Base-by-base conservation (phyloP, 345 rosid species). In the Citrus sp. region DNA sequence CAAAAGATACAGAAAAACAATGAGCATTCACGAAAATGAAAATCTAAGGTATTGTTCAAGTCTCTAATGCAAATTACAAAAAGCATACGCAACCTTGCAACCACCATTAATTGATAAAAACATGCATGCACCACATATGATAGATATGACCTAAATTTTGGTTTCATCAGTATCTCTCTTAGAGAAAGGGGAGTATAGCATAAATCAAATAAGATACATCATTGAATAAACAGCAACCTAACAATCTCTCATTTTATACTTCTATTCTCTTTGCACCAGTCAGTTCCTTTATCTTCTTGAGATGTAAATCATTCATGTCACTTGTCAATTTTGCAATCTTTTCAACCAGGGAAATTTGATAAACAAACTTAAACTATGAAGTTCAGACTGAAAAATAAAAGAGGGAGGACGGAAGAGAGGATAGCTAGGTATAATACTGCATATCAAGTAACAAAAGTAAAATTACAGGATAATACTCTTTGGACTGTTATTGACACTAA, bases 131-230 rank as follows among this genome's bases (percentile, higher is more conserved):
- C 24, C 16, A 72, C 40, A 32, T 27, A 73, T 4, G 38, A 60
- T 73, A 73, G n/a, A 9, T 24, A 73, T 25, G 56, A 73, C 55
- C 55, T 38, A 24, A 38, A 75, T 14, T 74, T 42, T 75, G 70
- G 67, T 28, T 74, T 28, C 58, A 22, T 18, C 34, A 62, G 51
- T 46, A 40, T 6, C 40, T 38, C 25, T 18, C 27, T 42, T 42
- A 4, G 13, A 18, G 42, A 61, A 74, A 24, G 13, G 35, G 68
- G 2, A 74, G 58, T 19, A 24, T 46, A 49, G 27, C 22, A 21
- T 49, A 62, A 40, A n/a, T 61, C 21, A 63, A 28, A 64, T 75
- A 28, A 21, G 30, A 46, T 13, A 25, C 7, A 49, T 49, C 32
- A 46, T 46, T 22, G 9, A 42, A 63, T 19, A 40, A 28, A 19